Base-by-base conservation (phyloP, 2,329 filamentous ascomycete genomes). In the Coleophoma cylindrospora region DNA sequence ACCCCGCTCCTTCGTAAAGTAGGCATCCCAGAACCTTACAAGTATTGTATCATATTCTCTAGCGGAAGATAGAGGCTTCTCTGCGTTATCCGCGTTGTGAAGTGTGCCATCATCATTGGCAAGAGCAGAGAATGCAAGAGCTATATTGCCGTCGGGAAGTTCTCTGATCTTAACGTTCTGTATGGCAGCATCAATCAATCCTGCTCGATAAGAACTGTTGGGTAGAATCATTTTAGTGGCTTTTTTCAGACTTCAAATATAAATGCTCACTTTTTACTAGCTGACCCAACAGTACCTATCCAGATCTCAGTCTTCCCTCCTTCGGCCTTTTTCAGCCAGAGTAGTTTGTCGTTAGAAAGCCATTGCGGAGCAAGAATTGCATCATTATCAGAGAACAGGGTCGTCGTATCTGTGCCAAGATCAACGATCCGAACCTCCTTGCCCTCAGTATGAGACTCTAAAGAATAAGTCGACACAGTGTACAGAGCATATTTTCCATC, bases 401-500 rank as follows among this genome's bases (percentile, higher is more conserved):
- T 27, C 14, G 41, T 44, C 17, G 22, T 27, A n/a, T 44, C 41
- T 9, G 22, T 32, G 2, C 14, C 21, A 5, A 44, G 21, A 33
- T 44, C 32, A 10, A 34, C 41, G 2, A 32, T 15, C 41, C 32
- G 32, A 27, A 44, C 32, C 21, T 44, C 41, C 32, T 44, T 44
- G 41, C 21, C 2, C n/a, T 44, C 41, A 4, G 45, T 38, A 15
- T 48, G 45, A 4, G 34, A n/a, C 6, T 85, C 76, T 66, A 95
- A 94, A 6, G 82, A 90, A 66, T 95, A 95, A 2, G 83, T 81
- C 1, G 85, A 87, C 15, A 81, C 78, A 44, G 80, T 81, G 61
- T 84, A 88, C 21, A 89, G 68, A 45, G 83, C 72, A 53, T 77
- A 74, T 48, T 77, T 79, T 41, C 84, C 85, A 45, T 77, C 73